phyloP scores from a whole-genome alignment of 148 eudicot species.

The Rhododendron vialii region DNA sequence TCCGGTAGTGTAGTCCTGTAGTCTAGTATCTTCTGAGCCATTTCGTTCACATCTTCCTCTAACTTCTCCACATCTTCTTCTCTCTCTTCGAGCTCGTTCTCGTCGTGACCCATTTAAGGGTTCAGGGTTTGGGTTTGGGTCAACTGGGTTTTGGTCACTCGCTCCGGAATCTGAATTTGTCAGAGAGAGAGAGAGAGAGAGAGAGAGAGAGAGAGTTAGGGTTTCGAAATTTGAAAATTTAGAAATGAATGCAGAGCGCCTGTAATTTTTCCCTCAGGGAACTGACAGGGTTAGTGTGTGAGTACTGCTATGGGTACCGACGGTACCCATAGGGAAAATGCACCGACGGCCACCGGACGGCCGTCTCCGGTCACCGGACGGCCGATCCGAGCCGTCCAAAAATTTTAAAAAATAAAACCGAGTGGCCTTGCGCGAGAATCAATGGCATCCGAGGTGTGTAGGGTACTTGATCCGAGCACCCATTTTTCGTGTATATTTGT shows the following conservation, averaged over 20 bases:
- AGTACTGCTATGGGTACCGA: too few relatives aligned
- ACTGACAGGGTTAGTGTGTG: not conserved
- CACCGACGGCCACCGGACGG: too few relatives aligned
- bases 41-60: constrained; percentile 43
- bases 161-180: not conserved
- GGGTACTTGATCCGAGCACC: too few relatives aligned
- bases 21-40: constrained; percentile 45
- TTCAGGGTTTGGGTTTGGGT: not conserved
- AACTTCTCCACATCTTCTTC: constrained; percentile 37
- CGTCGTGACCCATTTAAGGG: constrained; percentile 1
- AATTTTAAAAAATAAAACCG: too few relatives aligned
- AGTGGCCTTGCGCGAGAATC: too few relatives aligned
- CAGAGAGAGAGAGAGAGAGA: not conserved
- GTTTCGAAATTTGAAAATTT: constrained; percentile 12
- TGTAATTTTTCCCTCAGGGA: not conserved
- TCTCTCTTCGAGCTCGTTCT: constrained; percentile 13
- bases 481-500: too few relatives aligned
- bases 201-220: not conserved
- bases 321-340: too few relatives aligned
- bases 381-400: too few relatives aligned
- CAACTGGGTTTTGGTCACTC: not conserved
- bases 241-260: not conserved
- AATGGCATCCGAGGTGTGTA: too few relatives aligned
- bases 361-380: too few relatives aligned
- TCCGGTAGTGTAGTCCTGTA: constrained; percentile 50